Evolutionary conservation across 176 grass and related monocot genomes (phyloP), one percentile per base, ranked within the genome.

Genomic region (Aegilops umbellulata): DNA sequence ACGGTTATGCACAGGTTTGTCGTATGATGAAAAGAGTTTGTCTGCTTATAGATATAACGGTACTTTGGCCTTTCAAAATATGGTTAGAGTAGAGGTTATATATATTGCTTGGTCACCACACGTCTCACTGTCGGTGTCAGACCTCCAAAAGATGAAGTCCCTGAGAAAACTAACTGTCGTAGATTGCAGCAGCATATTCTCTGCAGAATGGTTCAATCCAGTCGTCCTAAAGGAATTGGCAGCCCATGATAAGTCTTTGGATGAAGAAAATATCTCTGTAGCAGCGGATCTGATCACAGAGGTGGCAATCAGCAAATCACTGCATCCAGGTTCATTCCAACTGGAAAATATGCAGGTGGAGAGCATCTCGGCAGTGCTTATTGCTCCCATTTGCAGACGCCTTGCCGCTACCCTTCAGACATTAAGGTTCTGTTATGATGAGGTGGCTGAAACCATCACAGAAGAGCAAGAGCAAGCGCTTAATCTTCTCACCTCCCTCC

Each of bases 1-100:
- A 1, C 0, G 14, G 1, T 0, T 2, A 4, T 0, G 0, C 0
- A 0, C 0, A 55, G 6, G 6, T 2, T 55, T 55, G 51, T 1
- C 0, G 0, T 55, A 0, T 20, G 2, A 3, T 57, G 17, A 7
- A 57, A 57, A 19, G 6, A 0, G 0, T 0, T 0, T 57, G 51
- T 0, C 0, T 57, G 6, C 19, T 57, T 0, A 0, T 5, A 0
- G 4, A 0, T 51, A 51, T 17, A 2, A 29, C 2, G 29, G 47
- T 16, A 4, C 47, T 5, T 51, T 51, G 47, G 47, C 15, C 47
- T 51, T 51, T 15, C 47, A 51, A 14, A 51, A 51, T 51, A 16
- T 51, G 47, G 47, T 17, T 51, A 51, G 0, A 51, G 47, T 51
- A 51, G 46, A 49, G 46, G 13, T 1, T 15, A 17, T 51, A 17